These are phyloP conservation scores for Isatis tinctoria DNA, from an alignment of 345 rosid species.

Conservation along the genomic window DNA sequence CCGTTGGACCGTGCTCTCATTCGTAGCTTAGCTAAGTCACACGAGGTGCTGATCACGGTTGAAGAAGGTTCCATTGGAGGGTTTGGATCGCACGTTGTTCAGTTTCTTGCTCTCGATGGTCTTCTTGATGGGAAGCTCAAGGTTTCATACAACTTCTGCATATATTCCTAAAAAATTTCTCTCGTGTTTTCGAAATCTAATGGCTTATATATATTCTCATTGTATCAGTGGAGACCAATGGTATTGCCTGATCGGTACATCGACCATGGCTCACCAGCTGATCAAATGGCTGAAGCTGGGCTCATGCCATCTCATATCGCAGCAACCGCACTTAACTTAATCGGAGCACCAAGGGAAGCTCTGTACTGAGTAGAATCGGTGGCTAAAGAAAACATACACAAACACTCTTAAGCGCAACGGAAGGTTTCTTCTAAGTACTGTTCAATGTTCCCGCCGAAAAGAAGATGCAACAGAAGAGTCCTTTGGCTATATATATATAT, in stretches of 20 bases:
- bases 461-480: not conserved
- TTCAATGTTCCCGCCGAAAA: constrained; percentile 2
- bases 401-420: not conserved
- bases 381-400: not conserved
- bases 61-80: constrained; percentile 99
- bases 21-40: constrained; percentile 79
- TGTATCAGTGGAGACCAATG: constrained; percentile 71
- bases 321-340: constrained; percentile 73
- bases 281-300: constrained; percentile 75
- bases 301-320: constrained; percentile 92
- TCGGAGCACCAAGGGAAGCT: constrained; percentile 79
- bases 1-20: constrained; percentile 77
- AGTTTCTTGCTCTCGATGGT: constrained; percentile 87
- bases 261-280: constrained; percentile 88
- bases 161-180: not conserved
- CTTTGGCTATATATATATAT: not conserved
- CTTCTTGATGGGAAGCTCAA: constrained; percentile 88
- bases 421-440: constrained; percentile 7
- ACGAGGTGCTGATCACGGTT: constrained; percentile 75
- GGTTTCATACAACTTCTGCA: constrained; percentile 29
- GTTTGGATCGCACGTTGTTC: constrained; percentile 93
- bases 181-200: not conserved
- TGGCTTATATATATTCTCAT: not conserved
- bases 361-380: constrained; percentile 24
- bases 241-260: constrained; percentile 85